Conservation (phyloP, 2,329 filamentous ascomycete species). For the Cladosporium sp. region DNA sequence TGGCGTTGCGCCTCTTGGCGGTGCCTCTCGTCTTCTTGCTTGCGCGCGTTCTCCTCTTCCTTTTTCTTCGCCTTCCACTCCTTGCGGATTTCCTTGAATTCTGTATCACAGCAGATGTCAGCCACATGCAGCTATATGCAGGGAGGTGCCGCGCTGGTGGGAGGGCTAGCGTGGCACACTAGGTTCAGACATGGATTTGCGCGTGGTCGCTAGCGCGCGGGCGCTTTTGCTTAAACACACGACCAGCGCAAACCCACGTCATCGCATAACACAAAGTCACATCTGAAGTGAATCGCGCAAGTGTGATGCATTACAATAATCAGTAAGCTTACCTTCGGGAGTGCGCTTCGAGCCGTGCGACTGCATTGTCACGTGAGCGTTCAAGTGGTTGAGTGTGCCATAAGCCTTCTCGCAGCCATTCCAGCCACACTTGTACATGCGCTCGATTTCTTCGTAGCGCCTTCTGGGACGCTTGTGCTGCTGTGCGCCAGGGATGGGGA, state of each 20-base stretch:
- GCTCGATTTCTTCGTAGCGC: constrained; percentile 96
- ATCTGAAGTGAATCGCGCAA: not conserved
- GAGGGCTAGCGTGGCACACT: constrained; percentile 28
- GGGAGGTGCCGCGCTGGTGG: constrained; percentile 20
- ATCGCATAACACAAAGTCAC: not conserved
- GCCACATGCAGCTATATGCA: constrained; percentile 24
- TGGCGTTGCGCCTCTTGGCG: constrained; percentile 61
- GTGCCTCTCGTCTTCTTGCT: constrained; percentile 80
- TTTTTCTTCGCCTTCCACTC: constrained; percentile 99
- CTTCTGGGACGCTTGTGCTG: constrained; percentile 93
- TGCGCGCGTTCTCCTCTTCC: constrained; percentile 88
- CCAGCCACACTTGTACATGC: constrained; percentile 99
- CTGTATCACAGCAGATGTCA: constrained; percentile 49
- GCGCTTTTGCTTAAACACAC: constrained; percentile 24
- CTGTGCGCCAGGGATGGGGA: constrained; percentile 92
- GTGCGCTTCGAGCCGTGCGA: constrained; percentile 91
- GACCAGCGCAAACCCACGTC: constrained; percentile 20
- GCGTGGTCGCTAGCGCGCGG: constrained; percentile 27
- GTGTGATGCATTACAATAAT: not conserved
- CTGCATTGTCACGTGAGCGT: constrained; percentile 98
- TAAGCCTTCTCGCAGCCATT: constrained; percentile 98
- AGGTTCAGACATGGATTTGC: constrained; percentile 26
- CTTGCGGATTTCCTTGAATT: constrained; percentile 98
- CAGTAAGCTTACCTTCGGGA: constrained; percentile 74
- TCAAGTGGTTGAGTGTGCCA: constrained; percentile 93